Percentiles rank a stretch among this genome's conserved stretches.
phyloP scores from a whole-genome alignment of 768 basidiomycete species.

The Boletus rex-veris region DNA sequence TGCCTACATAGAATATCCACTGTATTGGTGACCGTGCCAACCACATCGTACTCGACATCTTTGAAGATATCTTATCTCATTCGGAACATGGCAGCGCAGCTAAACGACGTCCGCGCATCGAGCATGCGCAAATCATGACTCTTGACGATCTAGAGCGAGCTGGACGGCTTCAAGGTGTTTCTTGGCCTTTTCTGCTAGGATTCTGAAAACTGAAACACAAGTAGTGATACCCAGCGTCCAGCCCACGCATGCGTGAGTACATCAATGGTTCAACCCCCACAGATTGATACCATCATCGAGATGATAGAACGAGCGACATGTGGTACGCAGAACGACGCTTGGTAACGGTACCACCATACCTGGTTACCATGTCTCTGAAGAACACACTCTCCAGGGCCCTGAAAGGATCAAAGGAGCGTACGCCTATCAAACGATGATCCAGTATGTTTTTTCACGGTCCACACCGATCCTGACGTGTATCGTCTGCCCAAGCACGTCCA shows the following conservation, averaged over 20 bases:
- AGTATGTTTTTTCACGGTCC: constrained; percentile 40
- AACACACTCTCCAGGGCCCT: constrained; percentile 51
- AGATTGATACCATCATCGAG: not conserved
- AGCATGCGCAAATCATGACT: constrained; percentile 90
- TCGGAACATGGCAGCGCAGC: constrained; percentile 22
- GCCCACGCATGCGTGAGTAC: constrained; percentile 80
- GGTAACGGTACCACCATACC: constrained; percentile 34
- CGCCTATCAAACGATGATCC: constrained; percentile 76
- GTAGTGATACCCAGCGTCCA: constrained; percentile 89
- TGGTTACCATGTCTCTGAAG: not conserved
- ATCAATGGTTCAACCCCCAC: not conserved
- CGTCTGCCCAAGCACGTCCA: constrained; percentile 42
- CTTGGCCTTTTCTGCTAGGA: not conserved
- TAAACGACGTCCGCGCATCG: constrained; percentile 72
- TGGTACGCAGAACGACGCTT: constrained; percentile 83
- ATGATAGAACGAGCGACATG: constrained; percentile 82
- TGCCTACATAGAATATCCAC: constrained; percentile 66
- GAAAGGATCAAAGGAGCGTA: constrained; percentile 86
- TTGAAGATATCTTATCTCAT: constrained; percentile 54
- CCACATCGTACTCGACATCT: constrained; percentile 76
- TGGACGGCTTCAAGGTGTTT: constrained; percentile 68
- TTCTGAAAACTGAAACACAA: not conserved
- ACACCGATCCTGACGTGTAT: not conserved
- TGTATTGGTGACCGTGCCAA: constrained; percentile 91
- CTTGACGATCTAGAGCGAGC: constrained; percentile 64